phyloP scores from a whole-genome alignment of 345 rosid genomes.

The Microthlaspi erraticum region DNA sequence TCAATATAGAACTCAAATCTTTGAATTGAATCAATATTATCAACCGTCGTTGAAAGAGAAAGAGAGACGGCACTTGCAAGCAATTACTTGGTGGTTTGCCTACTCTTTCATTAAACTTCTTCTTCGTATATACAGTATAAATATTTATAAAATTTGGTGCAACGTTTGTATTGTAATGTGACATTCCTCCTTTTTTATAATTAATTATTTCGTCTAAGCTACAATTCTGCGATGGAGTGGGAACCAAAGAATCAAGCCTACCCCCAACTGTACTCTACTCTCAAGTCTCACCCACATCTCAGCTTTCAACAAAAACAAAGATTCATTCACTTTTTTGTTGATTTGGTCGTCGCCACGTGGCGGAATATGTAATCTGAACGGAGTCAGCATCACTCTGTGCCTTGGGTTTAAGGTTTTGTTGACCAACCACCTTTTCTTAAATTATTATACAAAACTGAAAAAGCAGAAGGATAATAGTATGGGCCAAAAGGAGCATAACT shows the following conservation, averaged over 20 bases:
- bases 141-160: slow-evolving; percentile 36
- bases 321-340: slow-evolving; percentile 7
- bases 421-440: slow-evolving; percentile 13
- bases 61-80: slow-evolving; percentile 47
- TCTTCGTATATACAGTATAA: neutral
- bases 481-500: slow-evolving; percentile 4
- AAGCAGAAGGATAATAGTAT: neutral
- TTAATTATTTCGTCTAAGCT: neutral
- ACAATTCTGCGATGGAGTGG: slow-evolving; percentile 34
- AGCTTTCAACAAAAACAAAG: slow-evolving; percentile 4
- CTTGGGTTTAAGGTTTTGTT: slow-evolving; percentile 28
- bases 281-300: slow-evolving; percentile 29
- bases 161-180: slow-evolving; percentile 39
- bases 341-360: slow-evolving; percentile 16
- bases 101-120: slow-evolving; percentile 37
- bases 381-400: slow-evolving; percentile 21
- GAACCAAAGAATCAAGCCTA: slow-evolving; percentile 46
- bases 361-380: slow-evolving; percentile 1
- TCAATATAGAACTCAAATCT: slow-evolving; percentile 4
- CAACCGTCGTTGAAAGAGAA: slow-evolving; percentile 21
- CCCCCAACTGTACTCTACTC: slow-evolving; percentile 18
- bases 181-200: slow-evolving; percentile 42
- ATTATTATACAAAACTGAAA: neutral
- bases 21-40: slow-evolving; percentile 18
- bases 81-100: slow-evolving; percentile 46